Percentiles rank a stretch among this genome's conserved stretches.
Evolutionary conservation across 352 stramenopile genomes (phyloP).

Genomic region (Elongisporangium undulatum): DNA sequence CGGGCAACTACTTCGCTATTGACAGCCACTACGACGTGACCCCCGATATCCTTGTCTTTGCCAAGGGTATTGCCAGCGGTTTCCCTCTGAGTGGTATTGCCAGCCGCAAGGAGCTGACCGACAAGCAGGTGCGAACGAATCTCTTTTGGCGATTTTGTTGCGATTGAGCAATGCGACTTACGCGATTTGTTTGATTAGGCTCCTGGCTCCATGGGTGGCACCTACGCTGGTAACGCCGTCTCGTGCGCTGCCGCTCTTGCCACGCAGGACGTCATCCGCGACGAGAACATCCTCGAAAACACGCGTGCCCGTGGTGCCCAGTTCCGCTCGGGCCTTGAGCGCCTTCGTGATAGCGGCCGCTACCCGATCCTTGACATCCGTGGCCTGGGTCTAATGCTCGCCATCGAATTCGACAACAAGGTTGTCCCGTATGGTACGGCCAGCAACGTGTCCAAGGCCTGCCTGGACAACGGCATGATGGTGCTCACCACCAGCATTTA

Average conservation of each 20-base stretch:
- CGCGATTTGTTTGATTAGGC: conserved; percentile 17
- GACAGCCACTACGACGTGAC: conserved; percentile 79
- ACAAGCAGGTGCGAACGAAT: conserved; percentile 35
- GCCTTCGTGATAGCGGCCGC: conserved; percentile 52
- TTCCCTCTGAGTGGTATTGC: conserved; percentile 90
- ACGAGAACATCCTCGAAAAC: conserved; percentile 90
- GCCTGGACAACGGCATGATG: conserved; percentile 87
- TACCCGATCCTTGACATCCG: conserved; percentile 86
- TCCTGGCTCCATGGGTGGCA: conserved; percentile 90
- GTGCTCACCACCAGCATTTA: conserved; percentile 89
- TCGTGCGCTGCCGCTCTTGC: conserved; percentile 90
- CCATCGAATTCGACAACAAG: conserved; percentile 85
- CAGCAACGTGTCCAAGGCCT: conserved; percentile 69
- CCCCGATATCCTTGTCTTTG: conserved; percentile 91
- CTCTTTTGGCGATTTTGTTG: background rate
- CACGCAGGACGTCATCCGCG: conserved; percentile 80
- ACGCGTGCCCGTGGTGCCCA: conserved; percentile 62
- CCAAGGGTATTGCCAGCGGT: conserved; percentile 92
- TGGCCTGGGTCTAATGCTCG: conserved; percentile 92
- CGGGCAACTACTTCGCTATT: conserved; percentile 85
- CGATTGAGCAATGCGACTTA: background rate
- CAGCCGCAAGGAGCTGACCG: conserved; percentile 84
- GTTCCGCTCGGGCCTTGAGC: conserved; percentile 69
- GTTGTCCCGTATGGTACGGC: conserved; percentile 56
- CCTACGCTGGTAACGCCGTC: conserved; percentile 91